Conservation (phyloP, 78 protist genomes). For the Dictyostelium brefeldianum region DNA sequence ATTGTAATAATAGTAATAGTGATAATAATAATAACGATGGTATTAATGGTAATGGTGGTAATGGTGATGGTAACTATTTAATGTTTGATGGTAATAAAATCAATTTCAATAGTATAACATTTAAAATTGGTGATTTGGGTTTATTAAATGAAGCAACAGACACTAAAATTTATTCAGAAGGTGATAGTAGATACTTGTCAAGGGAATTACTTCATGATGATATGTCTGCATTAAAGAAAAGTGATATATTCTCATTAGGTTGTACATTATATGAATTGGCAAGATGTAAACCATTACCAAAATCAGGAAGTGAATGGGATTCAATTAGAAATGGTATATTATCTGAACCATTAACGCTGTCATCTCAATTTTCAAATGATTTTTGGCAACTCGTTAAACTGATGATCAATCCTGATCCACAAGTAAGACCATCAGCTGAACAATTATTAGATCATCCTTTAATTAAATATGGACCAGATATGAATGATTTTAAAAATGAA, state of each 20-base stretch:
- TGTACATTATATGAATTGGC: slow-evolving; percentile 76
- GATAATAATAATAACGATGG: neutral
- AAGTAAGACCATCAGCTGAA: slow-evolving; percentile 49
- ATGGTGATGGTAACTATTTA: neutral
- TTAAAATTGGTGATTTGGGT: slow-evolving; percentile 72
- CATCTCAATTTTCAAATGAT: neutral
- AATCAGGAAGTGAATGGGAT: slow-evolving; percentile 62
- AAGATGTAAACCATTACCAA: slow-evolving; percentile 61
- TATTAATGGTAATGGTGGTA: neutral
- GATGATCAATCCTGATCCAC: slow-evolving; percentile 54
- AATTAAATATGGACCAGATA: neutral
- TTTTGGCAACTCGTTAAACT: slow-evolving; percentile 51
- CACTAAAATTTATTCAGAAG: slow-evolving; percentile 40
- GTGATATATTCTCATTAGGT: slow-evolving; percentile 72
- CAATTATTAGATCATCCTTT: neutral
- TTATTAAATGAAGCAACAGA: slow-evolving; percentile 62
- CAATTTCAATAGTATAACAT: slow-evolving; percentile 21
- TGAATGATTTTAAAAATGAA: neutral
- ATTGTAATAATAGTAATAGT: neutral
- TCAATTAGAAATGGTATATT: slow-evolving; percentile 60
- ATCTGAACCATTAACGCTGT: neutral
- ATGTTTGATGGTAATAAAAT: slow-evolving; percentile 3
- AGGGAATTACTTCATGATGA: slow-evolving; percentile 66
- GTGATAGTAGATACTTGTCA: slow-evolving; percentile 71
- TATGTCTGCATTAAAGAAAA: slow-evolving; percentile 51